Base-by-base conservation (phyloP, 1,284 basidiomycete genomes). In the Ustilago curta region DNA sequence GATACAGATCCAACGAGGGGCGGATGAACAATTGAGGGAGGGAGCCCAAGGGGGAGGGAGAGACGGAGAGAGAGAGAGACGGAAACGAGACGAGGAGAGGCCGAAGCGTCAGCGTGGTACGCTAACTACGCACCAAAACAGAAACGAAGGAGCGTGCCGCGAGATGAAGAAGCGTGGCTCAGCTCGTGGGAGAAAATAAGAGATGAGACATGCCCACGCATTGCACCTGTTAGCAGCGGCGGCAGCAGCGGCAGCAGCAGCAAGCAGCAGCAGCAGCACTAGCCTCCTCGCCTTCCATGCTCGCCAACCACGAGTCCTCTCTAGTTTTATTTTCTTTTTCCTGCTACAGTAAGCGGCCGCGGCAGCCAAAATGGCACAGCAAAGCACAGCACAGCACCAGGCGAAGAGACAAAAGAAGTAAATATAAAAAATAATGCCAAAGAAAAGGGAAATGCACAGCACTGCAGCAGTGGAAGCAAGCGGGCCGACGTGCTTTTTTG, bases 151-250 rank as follows among this genome's bases (percentile, higher is more conserved):
- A 49, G 61, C 27, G 27, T 45, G 43, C n/a, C 44, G 50, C 32
- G 39, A 67, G 49, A 59, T 57, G 64, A 59, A 59, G 53, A 39
- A 58, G 58, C 64, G 58, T 60, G 58, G 64, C 64, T 60, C 56
- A 59, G 58, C 63, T 67, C 64, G 58, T 60, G 64, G 58, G 58
- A 49, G 63, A 32, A 23, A n/a, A 29, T 39, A 18, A 37, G 49
- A 35, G 21, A 47, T 18, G 25, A 25, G 48, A 50, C 31, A 18
- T 32, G 31, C 31, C 16, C 9, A 50, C 31, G 32, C 48, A 49
- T 29, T 48, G 43, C 40, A 42, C 3, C 44, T 44, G 21, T 32
- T 31, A 42, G 40, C 40, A n/a, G n/a, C n/a, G n/a, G n/a, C n/a
- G n/a, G n/a, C n/a, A n/a, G n/a, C n/a, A n/a, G 27, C 27, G 7